These are phyloP conservation scores for Exophiala oligosperma DNA, from an alignment of 2,329 filamentous ascomycete genomes.

Conservation along the genomic window DNA sequence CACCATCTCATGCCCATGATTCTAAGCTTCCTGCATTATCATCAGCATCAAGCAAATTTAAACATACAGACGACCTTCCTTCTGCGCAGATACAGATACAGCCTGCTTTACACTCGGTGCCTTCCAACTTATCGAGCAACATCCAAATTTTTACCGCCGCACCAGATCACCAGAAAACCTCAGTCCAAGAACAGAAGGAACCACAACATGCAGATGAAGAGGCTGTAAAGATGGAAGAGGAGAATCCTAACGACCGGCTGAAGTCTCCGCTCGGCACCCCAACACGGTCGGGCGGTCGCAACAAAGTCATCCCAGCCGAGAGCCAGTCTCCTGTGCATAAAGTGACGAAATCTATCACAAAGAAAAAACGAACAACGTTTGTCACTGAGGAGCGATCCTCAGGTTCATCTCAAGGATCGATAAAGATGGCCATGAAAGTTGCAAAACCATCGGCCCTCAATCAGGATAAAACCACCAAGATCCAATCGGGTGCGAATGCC, in stretches of 20 bases:
- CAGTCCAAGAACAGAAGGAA: background rate
- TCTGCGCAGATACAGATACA: conserved; percentile 14
- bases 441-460: conserved; percentile 12
- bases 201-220: background rate
- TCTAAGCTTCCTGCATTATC: background rate
- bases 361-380: conserved; percentile 29
- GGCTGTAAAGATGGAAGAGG: background rate
- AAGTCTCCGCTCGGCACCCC: background rate
- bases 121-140: conserved; percentile 20
- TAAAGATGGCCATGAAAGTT: conserved; percentile 26
- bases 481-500: background rate
- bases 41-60: conserved; percentile 13
- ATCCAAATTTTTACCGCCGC: conserved; percentile 4
- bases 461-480: background rate
- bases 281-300: conserved; percentile 32
- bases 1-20: background rate
- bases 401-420: conserved; percentile 13
- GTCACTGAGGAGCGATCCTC: conserved; percentile 7
- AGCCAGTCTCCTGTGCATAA: background rate
- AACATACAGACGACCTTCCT: conserved; percentile 2
- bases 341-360: conserved; percentile 16
- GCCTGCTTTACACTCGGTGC: conserved; percentile 1
- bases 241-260: background rate
- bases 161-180: background rate
- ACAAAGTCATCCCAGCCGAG: background rate